Evolutionary conservation across 768 basidiomycete genomes (phyloP), one percentile per base, ranked within the genome.

Genomic region (Clitopilus passeckerianus): DNA sequence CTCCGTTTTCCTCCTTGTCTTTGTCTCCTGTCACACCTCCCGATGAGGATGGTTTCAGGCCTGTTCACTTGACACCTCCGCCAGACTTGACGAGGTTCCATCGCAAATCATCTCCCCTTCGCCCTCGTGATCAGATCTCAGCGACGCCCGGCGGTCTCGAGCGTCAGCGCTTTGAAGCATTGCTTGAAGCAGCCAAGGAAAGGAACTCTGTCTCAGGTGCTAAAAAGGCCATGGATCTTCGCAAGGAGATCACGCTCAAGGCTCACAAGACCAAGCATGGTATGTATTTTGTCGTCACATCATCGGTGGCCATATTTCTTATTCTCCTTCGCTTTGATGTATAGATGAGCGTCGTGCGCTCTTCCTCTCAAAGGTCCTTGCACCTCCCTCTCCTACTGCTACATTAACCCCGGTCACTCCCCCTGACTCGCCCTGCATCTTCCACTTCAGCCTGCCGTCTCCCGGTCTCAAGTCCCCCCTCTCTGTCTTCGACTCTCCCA

Each of bases 231-330:
- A 75, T 75, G 20, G 83, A 89, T 72, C 79, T 92, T 55, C 84
- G 87, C 63, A 90, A 85, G 72, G 87, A 91, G 72, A 83, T 90
- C 54, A 86, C 87, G 10, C 71, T 88, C 59, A 90, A 86, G 71
- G 81, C 80, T 55, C 89, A 91, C 72, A 83, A 79, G 74, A 83
- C 79, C 68, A 90, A 87, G 75, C 87, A 90, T 72, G 75, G 91
- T 92, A 70, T 65, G 82, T 62, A 23, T 27, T 24, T 18, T 10
- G 24, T 57, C 20, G 56, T 58, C 58, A 44, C 33, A 18, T 24
- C 34, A n/a, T 34, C 35, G 1, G 20, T 10, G 2, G 34, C 44
- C 34, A 18, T 33, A 20, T 35, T 34, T 50, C 57, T 57, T 23
- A 61, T 46, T 30, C 7, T 12, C 27, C 4, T 7, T 7, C 7